Conservation (phyloP, 805 yeast genomes). For the Kuraishia cidri region DNA sequence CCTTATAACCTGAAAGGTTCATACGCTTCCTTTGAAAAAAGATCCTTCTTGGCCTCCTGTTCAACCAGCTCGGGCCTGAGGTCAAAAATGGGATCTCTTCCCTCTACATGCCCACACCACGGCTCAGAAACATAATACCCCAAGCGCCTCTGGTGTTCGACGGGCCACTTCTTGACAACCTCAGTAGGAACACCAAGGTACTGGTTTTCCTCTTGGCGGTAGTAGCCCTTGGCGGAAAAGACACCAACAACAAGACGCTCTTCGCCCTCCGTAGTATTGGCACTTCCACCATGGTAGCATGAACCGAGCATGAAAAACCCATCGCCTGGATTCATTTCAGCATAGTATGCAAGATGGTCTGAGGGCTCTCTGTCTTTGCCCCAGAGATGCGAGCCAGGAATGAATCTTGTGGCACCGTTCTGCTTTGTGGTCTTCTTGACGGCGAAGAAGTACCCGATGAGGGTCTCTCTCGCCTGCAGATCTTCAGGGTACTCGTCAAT, state of each 20-base stretch:
- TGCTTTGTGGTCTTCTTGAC: slow-evolving; percentile 15
- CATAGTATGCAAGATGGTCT: slow-evolving; percentile 12
- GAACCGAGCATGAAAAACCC: slow-evolving; percentile 15
- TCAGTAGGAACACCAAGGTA: slow-evolving; percentile 11
- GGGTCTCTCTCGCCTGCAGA: slow-evolving; percentile 10
- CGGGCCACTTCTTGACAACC: slow-evolving; percentile 7
- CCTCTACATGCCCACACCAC: slow-evolving; percentile 10
- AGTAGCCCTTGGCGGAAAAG: slow-evolving; percentile 14
- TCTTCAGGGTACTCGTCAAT: slow-evolving; percentile 7
- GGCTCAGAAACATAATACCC: slow-evolving; percentile 12
- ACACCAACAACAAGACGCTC: slow-evolving; percentile 11
- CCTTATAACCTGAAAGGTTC: too few relatives aligned
- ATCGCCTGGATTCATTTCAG: slow-evolving; percentile 17
- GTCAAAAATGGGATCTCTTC: slow-evolving; percentile 7
- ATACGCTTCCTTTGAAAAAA: too few relatives aligned
- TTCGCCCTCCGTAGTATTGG: slow-evolving; percentile 12
- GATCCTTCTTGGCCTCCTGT: too few relatives aligned
- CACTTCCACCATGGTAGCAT: slow-evolving; percentile 18
- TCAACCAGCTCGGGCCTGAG: slow-evolving; percentile 8
- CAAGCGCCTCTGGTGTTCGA: slow-evolving; percentile 4
- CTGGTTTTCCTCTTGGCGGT: slow-evolving; percentile 18
- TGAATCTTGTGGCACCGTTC: slow-evolving; percentile 21
- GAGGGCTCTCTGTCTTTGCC: slow-evolving; percentile 14
- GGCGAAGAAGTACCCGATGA: slow-evolving; percentile 17
- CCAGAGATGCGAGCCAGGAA: slow-evolving; percentile 23